These are phyloP conservation scores for Musa acuminata DNA, from an alignment of 176 grass and related monocot genomes.

Conservation along the genomic window DNA sequence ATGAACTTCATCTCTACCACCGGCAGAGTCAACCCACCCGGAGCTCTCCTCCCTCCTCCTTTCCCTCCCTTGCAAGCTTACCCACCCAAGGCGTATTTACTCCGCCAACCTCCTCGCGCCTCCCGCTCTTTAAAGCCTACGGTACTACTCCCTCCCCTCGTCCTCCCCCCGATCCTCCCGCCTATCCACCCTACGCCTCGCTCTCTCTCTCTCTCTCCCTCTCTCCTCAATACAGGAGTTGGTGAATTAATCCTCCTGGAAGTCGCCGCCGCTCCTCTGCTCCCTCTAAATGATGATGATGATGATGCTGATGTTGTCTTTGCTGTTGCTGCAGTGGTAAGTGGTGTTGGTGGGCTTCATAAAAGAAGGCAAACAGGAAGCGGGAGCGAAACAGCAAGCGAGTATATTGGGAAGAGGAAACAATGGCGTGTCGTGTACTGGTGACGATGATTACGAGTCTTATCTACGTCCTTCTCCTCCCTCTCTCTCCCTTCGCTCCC, in stretches of 20 bases:
- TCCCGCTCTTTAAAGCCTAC: not conserved
- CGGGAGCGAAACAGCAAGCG: not conserved
- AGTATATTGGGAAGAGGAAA: slow-evolving; percentile 9
- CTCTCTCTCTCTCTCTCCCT: slow-evolving; percentile 24
- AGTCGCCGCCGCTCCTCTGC: not conserved
- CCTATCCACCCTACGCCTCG: not conserved
- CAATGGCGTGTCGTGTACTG: not conserved
- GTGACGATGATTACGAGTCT: not conserved
- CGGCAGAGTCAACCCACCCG: not conserved
- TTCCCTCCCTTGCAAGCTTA: slow-evolving; percentile 9
- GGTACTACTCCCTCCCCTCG: not conserved
- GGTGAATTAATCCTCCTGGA: not conserved
- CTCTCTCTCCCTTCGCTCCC: too few relatives aligned
- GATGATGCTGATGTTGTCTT: not conserved
- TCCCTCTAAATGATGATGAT: not conserved
- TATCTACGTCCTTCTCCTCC: not conserved
- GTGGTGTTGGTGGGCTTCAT: not conserved
- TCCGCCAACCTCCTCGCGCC: not conserved
- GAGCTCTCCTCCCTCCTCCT: not conserved
- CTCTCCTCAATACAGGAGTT: not conserved
- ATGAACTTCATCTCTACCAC: slow-evolving; percentile 85
- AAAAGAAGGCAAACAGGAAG: not conserved
- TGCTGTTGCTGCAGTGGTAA: not conserved
- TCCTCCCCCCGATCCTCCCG: not conserved
- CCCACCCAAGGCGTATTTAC: not conserved